Evolutionary conservation across 768 basidiomycete genomes (phyloP), one percentile per base, ranked within the genome.

Genomic region (Xanthoconium purpureum): DNA sequence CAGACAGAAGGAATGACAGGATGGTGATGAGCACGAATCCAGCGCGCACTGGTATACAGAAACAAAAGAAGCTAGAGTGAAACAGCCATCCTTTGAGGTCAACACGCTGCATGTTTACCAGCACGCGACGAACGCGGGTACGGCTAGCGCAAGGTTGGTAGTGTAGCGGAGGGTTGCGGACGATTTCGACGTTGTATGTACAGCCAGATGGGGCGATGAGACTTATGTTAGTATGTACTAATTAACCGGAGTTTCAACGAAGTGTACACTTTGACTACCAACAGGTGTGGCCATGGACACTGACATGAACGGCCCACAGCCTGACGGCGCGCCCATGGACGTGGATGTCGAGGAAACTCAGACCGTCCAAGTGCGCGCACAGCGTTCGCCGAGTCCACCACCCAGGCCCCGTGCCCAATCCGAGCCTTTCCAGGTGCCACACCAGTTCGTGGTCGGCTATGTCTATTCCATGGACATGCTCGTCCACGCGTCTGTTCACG

Each of bases 381-480:
- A 51, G 52, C 61, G 55, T 52, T 61, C 63, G 47, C 54, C 55
- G 24, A 65, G 67, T 44, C 67, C 58, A 60, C n/a, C 17, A 10
- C 60, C 55, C 37, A 47, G 36, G 32, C 54, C 13, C 6, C 70
- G 70, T 32, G 68, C 71, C 20, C 70, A 64, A 35, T 71, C 70
- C 10, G 73, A 69, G 53, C 73, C 75, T 17, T 65, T 70, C 46
- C 68, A 66, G 44, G 42, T 29, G 6, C 60, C 59, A 9, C 58
- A 60, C 2, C 51, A 55, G 17, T 63, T 65, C 56, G 56, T 77
- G 10, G 89, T 94, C 48, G 94, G 94, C 47, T 94, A 89, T 74
- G 85, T 96, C 54, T 98, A 92, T 66, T 89, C 91, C 28, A 65
- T 78, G 0, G 83, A 88, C 60, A 98, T 98, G 96, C 87, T 89